phyloP scores from a whole-genome alignment of 345 rosid species.

The sweet orange (Citrus sinensis) region DVS_A1.0 CM039164.1:1721501-1722000 shows the following conservation, averaged over 20 bases:
- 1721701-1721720: slow-evolving; percentile 50
- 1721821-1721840: slow-evolving; percentile 62
- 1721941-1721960: slow-evolving; percentile 63
- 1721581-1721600: slow-evolving; percentile 78
- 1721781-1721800: slow-evolving; percentile 73
- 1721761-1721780: slow-evolving; percentile 64
- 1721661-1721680: slow-evolving; percentile 75
- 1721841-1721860: slow-evolving; percentile 74
- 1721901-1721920: slow-evolving; percentile 69
- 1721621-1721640: slow-evolving; percentile 77
- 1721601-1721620: slow-evolving; percentile 87
- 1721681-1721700: slow-evolving; percentile 74
- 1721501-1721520: slow-evolving; percentile 51
- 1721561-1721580: slow-evolving; percentile 51
- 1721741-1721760: slow-evolving; percentile 75
- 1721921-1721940: slow-evolving; percentile 66
- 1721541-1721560: slow-evolving; percentile 70
- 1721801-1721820: slow-evolving; percentile 59
- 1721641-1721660: slow-evolving; percentile 58
- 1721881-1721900: slow-evolving; percentile 59
- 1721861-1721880: slow-evolving; percentile 59
- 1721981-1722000: slow-evolving; percentile 71
- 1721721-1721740: slow-evolving; percentile 64
- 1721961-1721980: slow-evolving; percentile 60
- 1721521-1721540: slow-evolving; percentile 57